Evolutionary conservation across 495 filamentous ascomycete species (phyloP).

Genomic region (Aspergillus kassunensis): DNA sequence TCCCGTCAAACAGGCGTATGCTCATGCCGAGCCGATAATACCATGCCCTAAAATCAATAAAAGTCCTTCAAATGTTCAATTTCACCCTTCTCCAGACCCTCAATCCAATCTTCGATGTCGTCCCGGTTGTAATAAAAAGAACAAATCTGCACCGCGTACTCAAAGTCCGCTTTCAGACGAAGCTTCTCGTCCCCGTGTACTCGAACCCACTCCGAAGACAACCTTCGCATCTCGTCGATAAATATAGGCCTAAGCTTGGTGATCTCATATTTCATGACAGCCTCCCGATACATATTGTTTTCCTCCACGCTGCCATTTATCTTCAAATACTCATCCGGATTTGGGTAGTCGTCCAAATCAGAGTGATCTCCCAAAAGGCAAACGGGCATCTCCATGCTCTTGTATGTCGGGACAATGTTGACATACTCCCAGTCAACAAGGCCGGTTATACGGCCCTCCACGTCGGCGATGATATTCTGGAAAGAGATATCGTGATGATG

Average conservation of each 20-base stretch:
- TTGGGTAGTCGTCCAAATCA: background rate
- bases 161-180: conserved; percentile 14
- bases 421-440: conserved; percentile 53
- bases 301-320: background rate
- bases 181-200: conserved; percentile 11
- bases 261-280: conserved; percentile 29
- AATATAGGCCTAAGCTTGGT: conserved; percentile 30
- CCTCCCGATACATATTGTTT: conserved; percentile 18
- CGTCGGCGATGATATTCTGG: conserved; percentile 49
- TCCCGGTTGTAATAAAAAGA: background rate
- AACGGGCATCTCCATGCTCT: background rate
- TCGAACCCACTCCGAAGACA: conserved; percentile 17
- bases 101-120: background rate
- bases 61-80: background rate
- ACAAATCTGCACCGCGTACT: conserved; percentile 15
- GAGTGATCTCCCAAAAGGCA: background rate
- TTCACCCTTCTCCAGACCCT: background rate
- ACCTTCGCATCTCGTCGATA: conserved; percentile 25
- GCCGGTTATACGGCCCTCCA: conserved; percentile 38
- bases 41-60: background rate
- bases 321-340: background rate
- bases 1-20: background rate
- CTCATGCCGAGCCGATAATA: background rate
- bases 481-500: conserved; percentile 44
- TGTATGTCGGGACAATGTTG: conserved; percentile 25